A percentile compares a stretch with the other conserved stretches of the same genome.
These are phyloP conservation scores for Cylindrodendrum hubeiense DNA, from an alignment of 2,329 filamentous ascomycete species.

Conservation along the genomic window DNA sequence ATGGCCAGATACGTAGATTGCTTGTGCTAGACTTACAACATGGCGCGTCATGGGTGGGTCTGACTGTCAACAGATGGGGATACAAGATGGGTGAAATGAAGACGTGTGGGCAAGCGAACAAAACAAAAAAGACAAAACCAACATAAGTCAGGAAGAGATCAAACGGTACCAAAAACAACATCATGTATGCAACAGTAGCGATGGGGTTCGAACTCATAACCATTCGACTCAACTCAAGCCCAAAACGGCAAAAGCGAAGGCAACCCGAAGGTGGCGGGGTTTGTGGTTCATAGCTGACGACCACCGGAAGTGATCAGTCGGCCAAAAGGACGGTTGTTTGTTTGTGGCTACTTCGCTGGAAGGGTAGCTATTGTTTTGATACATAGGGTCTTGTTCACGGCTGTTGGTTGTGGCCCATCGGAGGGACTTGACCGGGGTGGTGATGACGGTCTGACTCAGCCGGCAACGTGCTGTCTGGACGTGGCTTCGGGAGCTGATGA, in stretches of 20 bases:
- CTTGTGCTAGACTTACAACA: too few species aligned
- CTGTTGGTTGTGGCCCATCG: background rate
- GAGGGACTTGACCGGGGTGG: background rate
- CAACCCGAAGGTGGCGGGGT: background rate
- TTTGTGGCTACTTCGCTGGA: constrained; percentile 14
- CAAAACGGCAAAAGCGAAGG: constrained; percentile 23
- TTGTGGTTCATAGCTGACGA: background rate
- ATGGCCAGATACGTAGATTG: too few species aligned
- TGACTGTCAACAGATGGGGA: too few species aligned
- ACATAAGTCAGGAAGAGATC: background rate
- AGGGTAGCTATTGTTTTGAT: background rate
- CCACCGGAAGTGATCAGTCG: background rate
- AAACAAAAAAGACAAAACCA: background rate
- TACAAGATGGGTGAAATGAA: too few species aligned
- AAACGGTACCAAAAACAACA: background rate
- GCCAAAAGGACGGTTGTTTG: background rate
- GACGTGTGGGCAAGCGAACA: too few species aligned
- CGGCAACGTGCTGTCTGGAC: background rate
- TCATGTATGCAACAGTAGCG: background rate
- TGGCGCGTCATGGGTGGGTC: too few species aligned
- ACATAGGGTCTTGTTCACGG: background rate
- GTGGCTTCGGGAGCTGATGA: background rate
- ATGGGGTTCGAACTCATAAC: constrained; percentile 4
- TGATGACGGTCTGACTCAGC: background rate
- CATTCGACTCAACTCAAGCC: background rate